Evolutionary conservation across 129 eudicot genomes (phyloP).

Genomic region (Ambrosia artemisiifolia): DNA sequence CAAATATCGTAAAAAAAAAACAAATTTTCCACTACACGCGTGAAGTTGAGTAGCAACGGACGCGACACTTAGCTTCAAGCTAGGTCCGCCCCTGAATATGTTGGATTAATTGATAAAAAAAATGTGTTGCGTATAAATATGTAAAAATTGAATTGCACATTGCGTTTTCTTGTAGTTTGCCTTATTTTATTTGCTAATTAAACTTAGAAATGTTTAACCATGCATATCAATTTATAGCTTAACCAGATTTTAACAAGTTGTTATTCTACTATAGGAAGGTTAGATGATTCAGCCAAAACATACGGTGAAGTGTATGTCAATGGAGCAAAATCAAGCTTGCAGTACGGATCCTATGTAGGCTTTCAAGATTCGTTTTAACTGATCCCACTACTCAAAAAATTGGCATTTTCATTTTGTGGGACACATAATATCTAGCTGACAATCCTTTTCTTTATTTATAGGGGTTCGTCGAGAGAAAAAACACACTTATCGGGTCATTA

Average conservation of each 20-base stretch:
- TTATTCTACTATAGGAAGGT: constrained; percentile 58
- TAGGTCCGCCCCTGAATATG: no score
- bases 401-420: neutral
- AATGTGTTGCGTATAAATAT: no score
- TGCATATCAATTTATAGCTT: neutral
- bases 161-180: neutral
- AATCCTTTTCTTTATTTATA: constrained; percentile 13
- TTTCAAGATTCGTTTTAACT: neutral
- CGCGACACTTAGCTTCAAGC: no score
- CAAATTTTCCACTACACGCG: no score
- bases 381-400: neutral
- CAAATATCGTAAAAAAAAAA: no score
- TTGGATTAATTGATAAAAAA: neutral
- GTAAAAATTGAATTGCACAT: neutral
- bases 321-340: constrained; percentile 59
- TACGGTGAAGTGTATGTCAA: constrained; percentile 82
- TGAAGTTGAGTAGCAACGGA: no score
- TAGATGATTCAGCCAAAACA: constrained; percentile 69
- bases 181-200: neutral
- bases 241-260: neutral
- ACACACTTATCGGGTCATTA: constrained; percentile 64
- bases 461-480: constrained; percentile 69
- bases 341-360: constrained; percentile 87
- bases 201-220: neutral
- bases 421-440: neutral